phyloP scores from a whole-genome alignment of 305 asterid species.

The Nicotiana rustica region DNA sequence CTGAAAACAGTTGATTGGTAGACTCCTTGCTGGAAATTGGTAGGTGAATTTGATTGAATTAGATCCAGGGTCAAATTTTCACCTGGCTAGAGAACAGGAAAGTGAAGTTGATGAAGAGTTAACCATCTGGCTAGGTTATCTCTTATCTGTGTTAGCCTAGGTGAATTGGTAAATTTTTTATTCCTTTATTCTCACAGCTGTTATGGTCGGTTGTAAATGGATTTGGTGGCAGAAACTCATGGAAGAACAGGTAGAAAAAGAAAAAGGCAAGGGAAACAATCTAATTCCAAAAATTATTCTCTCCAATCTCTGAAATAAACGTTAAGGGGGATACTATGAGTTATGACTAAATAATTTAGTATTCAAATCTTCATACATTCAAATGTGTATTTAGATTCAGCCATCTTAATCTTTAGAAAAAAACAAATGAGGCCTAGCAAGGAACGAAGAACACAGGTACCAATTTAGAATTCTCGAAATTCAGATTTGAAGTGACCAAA shows the following conservation, averaged over 20 bases:
- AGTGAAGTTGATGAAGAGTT: background rate
- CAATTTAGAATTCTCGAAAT: background rate
- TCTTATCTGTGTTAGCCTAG: background rate
- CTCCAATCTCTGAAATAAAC: no score
- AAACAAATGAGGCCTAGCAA: no score
- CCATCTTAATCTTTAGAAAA: no score
- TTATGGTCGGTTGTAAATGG: no score
- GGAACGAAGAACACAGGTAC: background rate
- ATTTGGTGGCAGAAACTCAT: no score
- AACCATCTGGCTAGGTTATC: background rate
- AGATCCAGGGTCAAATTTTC: background rate
- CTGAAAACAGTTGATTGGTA: background rate
- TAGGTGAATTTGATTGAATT: background rate
- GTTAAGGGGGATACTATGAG: no score
- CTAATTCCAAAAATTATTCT: no score
- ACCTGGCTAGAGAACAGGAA: background rate
- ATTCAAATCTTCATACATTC: no score
- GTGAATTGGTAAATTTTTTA: background rate
- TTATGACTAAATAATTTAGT: no score
- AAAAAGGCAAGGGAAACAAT: no score
- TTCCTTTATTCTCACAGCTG: background rate
- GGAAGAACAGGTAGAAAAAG: no score
- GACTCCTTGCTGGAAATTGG: background rate
- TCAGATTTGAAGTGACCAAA: background rate
- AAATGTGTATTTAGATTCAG: no score